phyloP scores from a whole-genome alignment of 2,329 filamentous ascomycete genomes.

The Hymenoscyphus fraxineus region DNA sequence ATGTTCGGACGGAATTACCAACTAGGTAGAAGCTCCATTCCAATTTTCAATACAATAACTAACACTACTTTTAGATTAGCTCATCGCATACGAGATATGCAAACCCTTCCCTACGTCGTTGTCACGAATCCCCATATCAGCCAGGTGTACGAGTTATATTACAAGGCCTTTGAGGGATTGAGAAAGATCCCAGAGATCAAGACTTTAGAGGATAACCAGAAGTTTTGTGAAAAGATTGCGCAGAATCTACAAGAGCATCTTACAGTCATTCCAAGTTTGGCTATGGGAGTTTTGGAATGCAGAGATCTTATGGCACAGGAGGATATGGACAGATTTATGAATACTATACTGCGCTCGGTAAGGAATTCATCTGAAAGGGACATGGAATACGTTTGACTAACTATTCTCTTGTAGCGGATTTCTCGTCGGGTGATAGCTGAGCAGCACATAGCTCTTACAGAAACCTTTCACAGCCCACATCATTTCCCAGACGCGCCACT shows the following conservation, averaged over 20 bases:
- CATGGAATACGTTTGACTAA: conserved; percentile 4
- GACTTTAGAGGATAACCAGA: conserved; percentile 84
- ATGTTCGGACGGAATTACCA: conserved; percentile 91
- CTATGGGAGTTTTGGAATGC: conserved; percentile 91
- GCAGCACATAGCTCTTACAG: conserved; percentile 90
- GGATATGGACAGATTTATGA: conserved; percentile 92
- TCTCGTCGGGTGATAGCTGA: conserved; percentile 95
- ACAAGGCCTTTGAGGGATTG: conserved; percentile 90
- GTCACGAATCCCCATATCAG: conserved; percentile 93
- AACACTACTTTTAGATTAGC: conserved; percentile 59
- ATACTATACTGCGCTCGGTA: conserved; percentile 84
- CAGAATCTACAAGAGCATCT: conserved; percentile 82
- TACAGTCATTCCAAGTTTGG: conserved; percentile 87
- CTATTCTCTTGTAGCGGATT: conserved; percentile 60
- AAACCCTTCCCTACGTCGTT: conserved; percentile 90
- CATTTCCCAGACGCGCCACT: conserved; percentile 74
- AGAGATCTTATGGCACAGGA: conserved; percentile 75
- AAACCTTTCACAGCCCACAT: conserved; percentile 87
- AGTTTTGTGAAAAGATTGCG: conserved; percentile 75
- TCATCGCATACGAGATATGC: conserved; percentile 94
- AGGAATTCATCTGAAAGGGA: conserved; percentile 31
- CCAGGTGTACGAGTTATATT: conserved; percentile 95
- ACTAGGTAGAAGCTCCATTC: conserved; percentile 54
- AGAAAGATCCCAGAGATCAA: conserved; percentile 80
- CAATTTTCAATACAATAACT: conserved; percentile 1